Evolutionary conservation across 2,329 filamentous ascomycete genomes (phyloP).

Genomic region (Phialemonium atrogriseum): DNA sequence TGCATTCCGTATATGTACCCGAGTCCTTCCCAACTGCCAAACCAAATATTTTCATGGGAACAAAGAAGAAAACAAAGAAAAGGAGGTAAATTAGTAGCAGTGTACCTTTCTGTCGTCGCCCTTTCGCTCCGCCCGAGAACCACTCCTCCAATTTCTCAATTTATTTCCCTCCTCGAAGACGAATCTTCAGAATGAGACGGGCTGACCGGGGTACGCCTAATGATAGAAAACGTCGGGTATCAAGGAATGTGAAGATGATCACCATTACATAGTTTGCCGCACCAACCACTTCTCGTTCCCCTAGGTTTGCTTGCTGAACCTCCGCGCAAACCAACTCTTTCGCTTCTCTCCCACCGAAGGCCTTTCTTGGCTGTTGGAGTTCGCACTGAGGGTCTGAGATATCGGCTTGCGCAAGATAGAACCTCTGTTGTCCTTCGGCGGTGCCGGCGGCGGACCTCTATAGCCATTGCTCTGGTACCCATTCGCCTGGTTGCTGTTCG

Average conservation of each 20-base stretch:
- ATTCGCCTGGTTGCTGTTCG: conserved; percentile 10
- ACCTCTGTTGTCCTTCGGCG: conserved; percentile 21
- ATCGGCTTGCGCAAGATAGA: conserved; percentile 16
- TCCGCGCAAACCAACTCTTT: conserved; percentile 81
- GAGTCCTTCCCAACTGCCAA: too few relatives aligned
- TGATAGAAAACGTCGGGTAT: conserved; percentile 5
- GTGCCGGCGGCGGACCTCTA: conserved; percentile 18
- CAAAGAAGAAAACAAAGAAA: conserved; percentile 3
- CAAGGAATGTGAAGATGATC: conserved; percentile 3
- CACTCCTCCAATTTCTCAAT: background rate
- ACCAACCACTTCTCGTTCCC: too few relatives aligned
- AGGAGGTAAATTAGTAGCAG: background rate
- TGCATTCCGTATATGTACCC: too few relatives aligned
- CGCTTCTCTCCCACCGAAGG: conserved; percentile 55
- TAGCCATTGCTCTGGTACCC: conserved; percentile 12
- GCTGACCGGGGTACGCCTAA: background rate
- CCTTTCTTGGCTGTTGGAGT: conserved; percentile 17
- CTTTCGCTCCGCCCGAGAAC: background rate
- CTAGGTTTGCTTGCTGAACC: conserved; percentile 60
- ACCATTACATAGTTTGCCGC: too few relatives aligned
- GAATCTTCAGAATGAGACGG: background rate
- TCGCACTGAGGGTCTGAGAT: conserved; percentile 6
- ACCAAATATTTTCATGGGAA: too few relatives aligned
- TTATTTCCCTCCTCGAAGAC: background rate
- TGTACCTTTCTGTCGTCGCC: background rate